Evolutionary conservation across 192 early-diverging fungal genomes (phyloP), one percentile per base, ranked within the genome.

Genomic region (Backusella macrospora): DNA sequence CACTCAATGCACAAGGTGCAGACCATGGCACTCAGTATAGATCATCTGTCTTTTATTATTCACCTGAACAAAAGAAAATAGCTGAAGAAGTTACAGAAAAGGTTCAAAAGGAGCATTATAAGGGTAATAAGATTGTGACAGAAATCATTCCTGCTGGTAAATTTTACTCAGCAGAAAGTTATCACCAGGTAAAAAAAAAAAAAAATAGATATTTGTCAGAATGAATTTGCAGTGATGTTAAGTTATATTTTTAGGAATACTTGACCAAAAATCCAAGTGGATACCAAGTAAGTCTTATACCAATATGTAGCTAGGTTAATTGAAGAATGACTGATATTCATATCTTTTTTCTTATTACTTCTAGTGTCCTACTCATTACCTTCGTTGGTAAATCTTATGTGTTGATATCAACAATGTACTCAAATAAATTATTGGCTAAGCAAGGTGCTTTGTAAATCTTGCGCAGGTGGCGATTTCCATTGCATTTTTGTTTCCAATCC

Each of bases 11-110:
- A 1, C 96, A 97, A 73, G 96, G 96, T 5, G 84, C 83, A 42
- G 96, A 98, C 75, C 48, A 76, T 26, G 97, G 97, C 16, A 88
- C 92, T 14, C 97, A 98, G 80, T 88, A 98, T 85, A 86, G 96
- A 14, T 92, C 90, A 4, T 93, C 88, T 13, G 95, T 98, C 72
- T 94, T 94, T 74, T 95, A 92, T 78, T 92, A 95, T 82, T 85
- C 79, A 39, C 82, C 82, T 10, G 87, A 92, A 70, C 96, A 98
- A 75, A 86, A 88, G 75, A 37, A 75, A 49, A 81, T 86, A 15
- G 96, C 96, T 10, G 88, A 96, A 76, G 73, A 82, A n/a, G 89
- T 91, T 69, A 93, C 90, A 71, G 81, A 76, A 0, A 80, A 89
- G 65, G 78, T 88, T 10, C 92, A 93, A 78, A 80, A 90, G 72